phyloP scores from a whole-genome alignment of 371 early-diverging fungal genomes.

The Gilbertella persicaria region DNA sequence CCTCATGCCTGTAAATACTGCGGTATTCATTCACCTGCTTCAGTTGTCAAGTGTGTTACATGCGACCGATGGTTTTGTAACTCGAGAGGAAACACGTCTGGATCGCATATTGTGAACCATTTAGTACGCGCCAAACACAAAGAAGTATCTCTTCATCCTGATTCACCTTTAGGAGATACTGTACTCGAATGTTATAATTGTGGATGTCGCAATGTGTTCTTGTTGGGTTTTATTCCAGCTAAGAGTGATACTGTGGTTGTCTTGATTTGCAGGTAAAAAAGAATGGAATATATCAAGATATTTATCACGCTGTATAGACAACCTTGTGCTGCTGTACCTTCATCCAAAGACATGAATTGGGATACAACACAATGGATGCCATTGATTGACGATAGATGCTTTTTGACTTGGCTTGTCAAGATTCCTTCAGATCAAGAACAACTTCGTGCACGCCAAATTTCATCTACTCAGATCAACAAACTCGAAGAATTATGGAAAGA shows the following conservation, averaged over 20 bases:
- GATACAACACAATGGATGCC: constrained; percentile 97
- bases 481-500: constrained; percentile 95
- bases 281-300: neutral
- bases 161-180: constrained; percentile 91
- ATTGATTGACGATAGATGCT: constrained; percentile 91
- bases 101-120: constrained; percentile 96
- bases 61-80: constrained; percentile 98
- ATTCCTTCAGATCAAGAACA: constrained; percentile 89
- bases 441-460: constrained; percentile 83
- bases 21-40: constrained; percentile 86
- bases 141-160: constrained; percentile 90
- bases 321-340: constrained; percentile 90
- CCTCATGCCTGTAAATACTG: constrained; percentile 94
- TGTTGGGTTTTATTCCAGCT: constrained; percentile 97
- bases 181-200: constrained; percentile 97
- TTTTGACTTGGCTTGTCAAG: constrained; percentile 94
- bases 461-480: constrained; percentile 79
- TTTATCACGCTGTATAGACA: constrained; percentile 65
- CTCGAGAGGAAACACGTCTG: constrained; percentile 87
- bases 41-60: constrained; percentile 92
- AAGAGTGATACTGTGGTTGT: constrained; percentile 98
- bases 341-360: constrained; percentile 94
- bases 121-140: constrained; percentile 94
- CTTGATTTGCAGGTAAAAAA: constrained; percentile 83
- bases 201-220: constrained; percentile 93